These are phyloP conservation scores for Agrocybe pediades DNA, from an alignment of 768 basidiomycete genomes.

Conservation along the genomic window DNA sequence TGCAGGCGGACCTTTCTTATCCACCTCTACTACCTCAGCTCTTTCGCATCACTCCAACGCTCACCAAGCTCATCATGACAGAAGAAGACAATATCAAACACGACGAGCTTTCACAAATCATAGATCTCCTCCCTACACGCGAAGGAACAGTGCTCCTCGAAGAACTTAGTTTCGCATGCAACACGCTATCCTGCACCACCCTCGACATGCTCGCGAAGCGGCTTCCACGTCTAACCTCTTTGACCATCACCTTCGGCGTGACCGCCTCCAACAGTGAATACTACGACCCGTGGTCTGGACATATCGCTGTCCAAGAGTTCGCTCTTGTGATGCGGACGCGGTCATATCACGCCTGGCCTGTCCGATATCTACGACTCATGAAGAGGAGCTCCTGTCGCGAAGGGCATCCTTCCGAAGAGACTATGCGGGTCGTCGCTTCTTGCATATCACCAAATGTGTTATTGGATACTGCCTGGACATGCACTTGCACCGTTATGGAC, in stretches of 20 bases:
- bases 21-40: conserved; percentile 16
- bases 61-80: conserved; percentile 11
- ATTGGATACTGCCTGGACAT: not conserved
- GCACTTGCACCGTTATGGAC: too few species aligned
- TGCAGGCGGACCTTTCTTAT: too few species aligned
- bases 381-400: not conserved
- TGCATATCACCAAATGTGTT: not conserved
- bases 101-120: not conserved
- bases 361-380: not conserved
- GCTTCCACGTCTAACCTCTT: not conserved
- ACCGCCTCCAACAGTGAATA: too few species aligned
- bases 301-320: not conserved
- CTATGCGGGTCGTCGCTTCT: not conserved
- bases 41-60: conserved; percentile 7
- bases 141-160: conserved; percentile 1
- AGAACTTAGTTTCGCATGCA: conserved; percentile 4
- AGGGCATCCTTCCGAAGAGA: not conserved
- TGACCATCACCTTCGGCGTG: too few species aligned
- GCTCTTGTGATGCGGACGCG: not conserved
- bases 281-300: not conserved
- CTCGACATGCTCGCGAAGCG: conserved; percentile 9
- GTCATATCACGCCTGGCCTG: not conserved
- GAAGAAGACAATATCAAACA: conserved; percentile 2
- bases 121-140: conserved; percentile 2
- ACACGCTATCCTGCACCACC: not conserved